Percentiles rank a stretch among this genome's conserved stretches.
Evolutionary conservation across 2,329 filamentous ascomycete genomes (phyloP).

Genomic region (Dothistroma septosporum): DNA sequence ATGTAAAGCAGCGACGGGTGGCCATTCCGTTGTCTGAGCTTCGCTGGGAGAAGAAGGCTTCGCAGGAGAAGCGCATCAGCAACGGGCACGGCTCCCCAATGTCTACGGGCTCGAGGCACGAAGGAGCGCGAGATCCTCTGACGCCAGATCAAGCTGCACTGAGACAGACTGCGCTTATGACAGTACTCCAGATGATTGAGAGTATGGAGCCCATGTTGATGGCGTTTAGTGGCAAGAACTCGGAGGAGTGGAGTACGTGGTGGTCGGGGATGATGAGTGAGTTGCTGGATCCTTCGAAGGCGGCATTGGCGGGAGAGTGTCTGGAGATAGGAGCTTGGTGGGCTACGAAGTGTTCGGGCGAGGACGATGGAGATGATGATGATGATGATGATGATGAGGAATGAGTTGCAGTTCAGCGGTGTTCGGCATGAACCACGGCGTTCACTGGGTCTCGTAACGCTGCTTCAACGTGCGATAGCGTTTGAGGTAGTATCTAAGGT

Average conservation of each 20-base stretch:
- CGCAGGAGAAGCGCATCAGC: slow-evolving; percentile 22
- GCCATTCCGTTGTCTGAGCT: slow-evolving; percentile 84
- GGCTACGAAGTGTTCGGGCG: slow-evolving; percentile 49
- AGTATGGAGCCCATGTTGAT: slow-evolving; percentile 77
- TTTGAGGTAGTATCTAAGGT: slow-evolving; percentile 80
- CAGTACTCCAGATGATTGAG: slow-evolving; percentile 78
- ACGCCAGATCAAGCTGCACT: slow-evolving; percentile 62
- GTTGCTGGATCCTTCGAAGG: slow-evolving; percentile 67
- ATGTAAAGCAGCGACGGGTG: slow-evolving; percentile 68
- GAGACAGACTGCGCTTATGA: slow-evolving; percentile 73
- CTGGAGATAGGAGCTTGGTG: slow-evolving; percentile 65
- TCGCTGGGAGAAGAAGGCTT: slow-evolving; percentile 76
- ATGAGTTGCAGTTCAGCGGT: background rate
- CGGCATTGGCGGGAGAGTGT: slow-evolving; percentile 79
- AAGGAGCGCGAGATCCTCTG: slow-evolving; percentile 5
- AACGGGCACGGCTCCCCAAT: slow-evolving; percentile 21
- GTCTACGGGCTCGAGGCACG: slow-evolving; percentile 20
- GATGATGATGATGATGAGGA: background rate
- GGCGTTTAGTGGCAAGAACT: slow-evolving; percentile 78
- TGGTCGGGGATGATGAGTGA: slow-evolving; percentile 81
- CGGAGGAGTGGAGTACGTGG: slow-evolving; percentile 92
- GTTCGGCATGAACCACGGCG: background rate
- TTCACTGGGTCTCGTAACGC: slow-evolving; percentile 54
- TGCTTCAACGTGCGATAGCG: slow-evolving; percentile 80
- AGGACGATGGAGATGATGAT: slow-evolving; percentile 4